Evolutionary conservation across 2,329 filamentous ascomycete species (phyloP), one percentile per base, ranked within the genome.

Genomic region (Fusarium caatingaense): DNA sequence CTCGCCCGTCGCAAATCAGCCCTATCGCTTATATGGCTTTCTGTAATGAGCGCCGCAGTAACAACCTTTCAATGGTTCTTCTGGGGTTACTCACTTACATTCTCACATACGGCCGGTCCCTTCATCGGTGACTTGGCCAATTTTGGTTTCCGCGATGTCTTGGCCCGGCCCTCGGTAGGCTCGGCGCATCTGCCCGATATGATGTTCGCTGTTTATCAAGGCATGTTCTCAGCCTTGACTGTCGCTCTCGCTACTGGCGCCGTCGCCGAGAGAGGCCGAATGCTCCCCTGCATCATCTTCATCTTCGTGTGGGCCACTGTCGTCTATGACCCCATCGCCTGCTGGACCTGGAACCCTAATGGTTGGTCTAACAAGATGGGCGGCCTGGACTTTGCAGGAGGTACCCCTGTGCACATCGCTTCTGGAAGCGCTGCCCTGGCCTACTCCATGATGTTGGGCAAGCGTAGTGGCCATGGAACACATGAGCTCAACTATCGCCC

Each of bases 51-150:
- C 21, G 89, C 91, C 2, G 93, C 91, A 15, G 91, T 97, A 53
- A 91, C 93, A 37, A 91, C 90, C 27, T 97, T 97, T 81, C 93
- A 97, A 80, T 97, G 94, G 94, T 97, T 97, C 84, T 93, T 96
- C 85, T 96, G 93, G 93, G 93, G 93, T 42, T 96, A 93, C 79
- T 94, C 92, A 7, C 82, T 96, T 13, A 89, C 92, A 49, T 96
- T 94, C 78, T 96, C 93, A 18, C 93, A 95, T 80, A 85, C 87
- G 4, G 91, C 92, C 27, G 90, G 91, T 48, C 87, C 84, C 44
- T 97, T 89, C 79, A 92, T 97, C 68, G 93, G 93, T 62, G 86
- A 94, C 74, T 83, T 97, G 27, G 82, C 88, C 70, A 95, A 97
- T 83, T 89, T 97, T 77, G 93, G 91, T 45, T 91, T 97, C 79